phyloP scores from a whole-genome alignment of 225 moss, liverwort and hornwort species.

The Polytrichum formosum region DNA sequence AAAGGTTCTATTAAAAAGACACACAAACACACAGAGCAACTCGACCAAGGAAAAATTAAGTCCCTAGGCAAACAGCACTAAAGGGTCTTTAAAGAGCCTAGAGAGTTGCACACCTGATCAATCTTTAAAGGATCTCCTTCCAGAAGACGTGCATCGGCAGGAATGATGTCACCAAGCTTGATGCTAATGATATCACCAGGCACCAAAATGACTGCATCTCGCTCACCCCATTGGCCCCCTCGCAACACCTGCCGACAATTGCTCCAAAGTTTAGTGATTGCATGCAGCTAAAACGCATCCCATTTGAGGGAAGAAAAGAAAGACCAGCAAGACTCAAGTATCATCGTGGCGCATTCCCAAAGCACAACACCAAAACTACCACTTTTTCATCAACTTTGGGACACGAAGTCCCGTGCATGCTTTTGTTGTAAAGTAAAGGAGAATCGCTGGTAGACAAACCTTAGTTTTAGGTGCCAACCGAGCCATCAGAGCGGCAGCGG shows the following conservation, averaged over 20 bases:
- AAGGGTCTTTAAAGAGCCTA: background rate
- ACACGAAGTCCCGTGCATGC: background rate
- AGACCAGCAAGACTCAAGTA: no score
- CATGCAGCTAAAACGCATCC: no score
- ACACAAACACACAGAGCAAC: background rate
- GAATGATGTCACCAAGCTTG: constrained; percentile 66
- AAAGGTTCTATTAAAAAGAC: background rate
- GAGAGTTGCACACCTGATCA: constrained; percentile 36
- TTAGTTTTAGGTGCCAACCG: constrained; percentile 62
- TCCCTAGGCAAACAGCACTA: background rate
- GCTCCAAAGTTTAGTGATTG: no score
- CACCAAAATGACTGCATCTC: constrained; percentile 51
- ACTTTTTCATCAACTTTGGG: no score
- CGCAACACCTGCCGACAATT: constrained; percentile 42
- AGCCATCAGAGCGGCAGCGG: constrained; percentile 60
- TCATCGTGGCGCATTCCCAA: no score
- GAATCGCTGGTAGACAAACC: constrained; percentile 9
- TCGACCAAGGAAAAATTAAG: background rate
- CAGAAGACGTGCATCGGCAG: constrained; percentile 56
- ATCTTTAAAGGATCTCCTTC: constrained; percentile 66
- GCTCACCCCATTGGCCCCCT: constrained; percentile 38
- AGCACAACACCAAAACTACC: no score
- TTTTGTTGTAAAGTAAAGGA: no score
- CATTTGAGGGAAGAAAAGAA: no score
- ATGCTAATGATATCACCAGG: constrained; percentile 66